Evolutionary conservation across 2,329 filamentous ascomycete species (phyloP).

Genomic region (Alternaria brassicicola): DNA sequence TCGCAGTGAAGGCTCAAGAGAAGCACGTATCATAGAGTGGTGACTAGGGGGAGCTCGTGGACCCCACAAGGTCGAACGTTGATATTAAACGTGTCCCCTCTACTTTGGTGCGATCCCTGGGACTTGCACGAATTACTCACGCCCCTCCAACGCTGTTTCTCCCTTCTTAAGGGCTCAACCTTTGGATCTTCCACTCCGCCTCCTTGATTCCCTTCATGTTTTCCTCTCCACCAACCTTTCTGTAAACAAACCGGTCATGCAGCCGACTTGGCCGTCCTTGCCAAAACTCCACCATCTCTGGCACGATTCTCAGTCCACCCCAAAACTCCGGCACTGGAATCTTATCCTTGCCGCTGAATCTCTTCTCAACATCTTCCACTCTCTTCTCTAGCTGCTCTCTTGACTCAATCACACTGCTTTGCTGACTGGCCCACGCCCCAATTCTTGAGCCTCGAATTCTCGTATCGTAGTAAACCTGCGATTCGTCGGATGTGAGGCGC

Average conservation of each 20-base stretch:
- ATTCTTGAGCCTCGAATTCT: slow-evolving; percentile 79
- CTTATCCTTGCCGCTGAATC: slow-evolving; percentile 74
- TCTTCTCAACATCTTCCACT: slow-evolving; percentile 76
- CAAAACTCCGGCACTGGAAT: slow-evolving; percentile 94
- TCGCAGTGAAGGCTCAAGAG: neutral
- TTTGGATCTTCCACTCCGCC: slow-evolving; percentile 68
- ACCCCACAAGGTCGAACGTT: neutral
- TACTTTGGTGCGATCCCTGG: neutral
- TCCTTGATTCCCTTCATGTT: slow-evolving; percentile 14
- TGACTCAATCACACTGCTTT: slow-evolving; percentile 77
- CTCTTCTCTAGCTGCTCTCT: slow-evolving; percentile 75
- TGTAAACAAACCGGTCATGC: slow-evolving; percentile 93
- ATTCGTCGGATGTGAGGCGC: slow-evolving; percentile 72
- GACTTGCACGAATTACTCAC: neutral
- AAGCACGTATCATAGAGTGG: neutral
- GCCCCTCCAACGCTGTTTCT: neutral
- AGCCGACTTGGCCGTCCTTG: slow-evolving; percentile 87
- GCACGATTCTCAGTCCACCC: slow-evolving; percentile 87
- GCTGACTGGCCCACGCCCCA: slow-evolving; percentile 91
- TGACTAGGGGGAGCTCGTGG: neutral
- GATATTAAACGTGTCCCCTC: neutral
- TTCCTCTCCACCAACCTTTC: slow-evolving; percentile 57
- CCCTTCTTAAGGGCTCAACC: slow-evolving; percentile 68
- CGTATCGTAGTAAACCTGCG: slow-evolving; percentile 68
- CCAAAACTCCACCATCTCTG: slow-evolving; percentile 92